phyloP scores from a whole-genome alignment of 257 asterid genomes.

The Nicotiana undulata region DNA sequence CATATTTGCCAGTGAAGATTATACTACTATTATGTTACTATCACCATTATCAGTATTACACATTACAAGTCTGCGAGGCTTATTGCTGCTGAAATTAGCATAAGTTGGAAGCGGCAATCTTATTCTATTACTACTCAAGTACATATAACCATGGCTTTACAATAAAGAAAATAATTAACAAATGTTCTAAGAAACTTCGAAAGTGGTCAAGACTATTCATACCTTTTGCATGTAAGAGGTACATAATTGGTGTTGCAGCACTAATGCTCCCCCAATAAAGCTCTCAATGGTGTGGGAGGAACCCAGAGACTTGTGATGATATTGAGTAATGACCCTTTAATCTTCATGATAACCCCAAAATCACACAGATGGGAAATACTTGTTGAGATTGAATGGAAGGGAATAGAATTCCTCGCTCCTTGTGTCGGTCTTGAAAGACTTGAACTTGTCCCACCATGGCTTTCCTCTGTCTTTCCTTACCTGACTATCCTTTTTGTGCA shows the following conservation, averaged over 20 bases:
- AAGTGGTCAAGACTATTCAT: background rate
- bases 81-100: background rate
- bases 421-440: constrained; percentile 54
- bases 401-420: constrained; percentile 93
- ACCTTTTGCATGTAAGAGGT: background rate
- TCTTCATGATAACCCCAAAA: background rate
- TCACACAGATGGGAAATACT: constrained; percentile 86
- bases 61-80: background rate
- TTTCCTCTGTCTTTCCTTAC: constrained; percentile 82
- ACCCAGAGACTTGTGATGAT: constrained; percentile 16
- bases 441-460: constrained; percentile 98
- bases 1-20: background rate
- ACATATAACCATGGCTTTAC: constrained; percentile 5
- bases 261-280: background rate
- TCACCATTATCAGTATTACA: no score
- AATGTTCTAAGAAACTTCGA: background rate
- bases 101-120: background rate
- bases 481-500: constrained; percentile 56
- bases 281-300: constrained; percentile 11
- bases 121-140: background rate
- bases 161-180: background rate
- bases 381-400: constrained; percentile 86
- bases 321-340: constrained; percentile 5
- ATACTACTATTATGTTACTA: no score
- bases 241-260: background rate